Conservation (phyloP, 2,329 filamentous ascomycete species). For the Penicillium sp. region DNA sequence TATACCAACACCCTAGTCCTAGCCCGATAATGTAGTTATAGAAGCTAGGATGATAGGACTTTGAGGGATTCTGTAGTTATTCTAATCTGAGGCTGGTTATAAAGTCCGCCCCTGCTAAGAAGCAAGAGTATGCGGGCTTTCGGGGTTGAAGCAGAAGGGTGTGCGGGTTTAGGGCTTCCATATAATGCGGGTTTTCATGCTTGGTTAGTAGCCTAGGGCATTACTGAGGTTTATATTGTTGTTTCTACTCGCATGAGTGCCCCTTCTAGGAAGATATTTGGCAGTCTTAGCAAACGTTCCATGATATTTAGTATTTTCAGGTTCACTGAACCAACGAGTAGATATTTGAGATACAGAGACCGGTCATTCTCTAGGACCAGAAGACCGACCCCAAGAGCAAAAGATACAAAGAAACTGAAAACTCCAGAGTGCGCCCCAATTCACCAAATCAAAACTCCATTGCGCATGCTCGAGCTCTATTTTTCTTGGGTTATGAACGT, state of each 20-base stretch:
- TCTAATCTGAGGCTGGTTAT: background rate
- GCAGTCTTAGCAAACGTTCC: background rate
- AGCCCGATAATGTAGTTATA: background rate
- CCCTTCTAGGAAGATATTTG: background rate
- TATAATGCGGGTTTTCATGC: background rate
- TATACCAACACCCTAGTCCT: too few species aligned
- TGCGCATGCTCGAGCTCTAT: slow-evolving; percentile 23
- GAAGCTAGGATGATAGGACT: background rate
- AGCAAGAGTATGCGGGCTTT: background rate
- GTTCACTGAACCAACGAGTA: background rate
- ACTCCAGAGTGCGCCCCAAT: slow-evolving; percentile 11
- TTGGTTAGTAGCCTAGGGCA: background rate
- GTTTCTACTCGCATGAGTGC: background rate
- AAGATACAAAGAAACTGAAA: slow-evolving; percentile 13
- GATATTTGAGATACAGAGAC: slow-evolving; percentile 1
- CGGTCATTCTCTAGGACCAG: background rate
- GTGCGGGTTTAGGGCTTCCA: too few species aligned
- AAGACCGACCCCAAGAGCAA: slow-evolving; percentile 3
- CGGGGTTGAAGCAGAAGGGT: too few species aligned
- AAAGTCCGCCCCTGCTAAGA: background rate
- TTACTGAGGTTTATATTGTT: background rate
- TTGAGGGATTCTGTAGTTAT: background rate
- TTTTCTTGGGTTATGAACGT: slow-evolving; percentile 8
- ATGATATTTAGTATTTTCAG: slow-evolving; percentile 6
- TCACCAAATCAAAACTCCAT: slow-evolving; percentile 25